Percentiles rank a stretch among this genome's conserved stretches.
Conservation (phyloP, 1,284 basidiomycete genomes). For the Phlebopus sp. region DNA sequence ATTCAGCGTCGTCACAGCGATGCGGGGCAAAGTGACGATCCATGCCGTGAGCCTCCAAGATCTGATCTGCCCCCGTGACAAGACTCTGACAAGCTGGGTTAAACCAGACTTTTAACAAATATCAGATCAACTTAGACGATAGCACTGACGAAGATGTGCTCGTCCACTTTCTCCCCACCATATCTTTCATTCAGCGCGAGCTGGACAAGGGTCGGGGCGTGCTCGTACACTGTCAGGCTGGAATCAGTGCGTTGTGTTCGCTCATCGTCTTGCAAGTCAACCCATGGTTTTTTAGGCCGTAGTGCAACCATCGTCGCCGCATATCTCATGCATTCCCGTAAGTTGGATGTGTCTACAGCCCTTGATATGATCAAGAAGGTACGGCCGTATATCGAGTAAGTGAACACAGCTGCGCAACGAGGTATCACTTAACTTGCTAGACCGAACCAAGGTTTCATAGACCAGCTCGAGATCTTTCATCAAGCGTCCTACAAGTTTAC, state of each 20-base stretch:
- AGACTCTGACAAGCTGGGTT: not conserved
- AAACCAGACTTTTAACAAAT: constrained; percentile 61
- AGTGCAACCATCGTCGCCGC: constrained; percentile 81
- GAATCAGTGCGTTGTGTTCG: constrained; percentile 62
- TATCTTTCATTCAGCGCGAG: constrained; percentile 78
- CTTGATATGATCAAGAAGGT: constrained; percentile 63
- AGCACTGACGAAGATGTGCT: constrained; percentile 71
- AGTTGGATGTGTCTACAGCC: constrained; percentile 64
- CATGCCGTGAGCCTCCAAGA: constrained; percentile 47
- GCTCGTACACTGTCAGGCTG: constrained; percentile 84
- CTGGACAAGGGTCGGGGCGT: constrained; percentile 73
- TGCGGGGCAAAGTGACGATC: constrained; percentile 66
- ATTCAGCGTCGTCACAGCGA: constrained; percentile 66
- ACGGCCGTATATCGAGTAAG: constrained; percentile 70
- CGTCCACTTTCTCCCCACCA: constrained; percentile 70
- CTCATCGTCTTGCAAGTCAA: not conserved
- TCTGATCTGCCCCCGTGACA: not conserved
- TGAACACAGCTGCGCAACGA: constrained; percentile 10
- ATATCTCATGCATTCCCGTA: constrained; percentile 75
- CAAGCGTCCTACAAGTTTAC: constrained; percentile 69
- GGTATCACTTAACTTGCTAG: constrained; percentile 37
- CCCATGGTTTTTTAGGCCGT: constrained; percentile 48
- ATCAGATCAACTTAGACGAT: constrained; percentile 73
- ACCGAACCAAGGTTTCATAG: constrained; percentile 76
- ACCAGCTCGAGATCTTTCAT: constrained; percentile 77